Percentiles rank a stretch among this genome's conserved stretches.
Conservation (phyloP, 768 basidiomycete genomes). For the Rossbeevera mucosa region DNA sequence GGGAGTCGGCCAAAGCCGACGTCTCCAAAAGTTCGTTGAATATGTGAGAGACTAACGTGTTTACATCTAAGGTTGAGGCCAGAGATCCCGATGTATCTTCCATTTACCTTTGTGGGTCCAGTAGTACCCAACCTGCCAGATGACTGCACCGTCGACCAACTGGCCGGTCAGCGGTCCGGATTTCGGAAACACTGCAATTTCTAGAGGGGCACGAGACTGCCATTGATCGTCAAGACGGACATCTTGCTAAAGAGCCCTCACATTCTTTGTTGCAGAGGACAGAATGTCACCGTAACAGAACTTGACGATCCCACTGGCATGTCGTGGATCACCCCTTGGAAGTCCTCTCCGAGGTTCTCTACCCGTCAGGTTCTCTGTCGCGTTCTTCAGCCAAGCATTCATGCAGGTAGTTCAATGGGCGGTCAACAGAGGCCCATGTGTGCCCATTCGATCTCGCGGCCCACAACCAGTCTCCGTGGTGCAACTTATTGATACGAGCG, state of each 20-base stretch:
- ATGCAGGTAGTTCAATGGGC: constrained; percentile 28
- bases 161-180: constrained; percentile 1
- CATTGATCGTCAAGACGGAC: constrained; percentile 30
- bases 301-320: constrained; percentile 32
- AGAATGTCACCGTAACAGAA: constrained; percentile 29
- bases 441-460: constrained; percentile 40
- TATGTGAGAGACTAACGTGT: neutral
- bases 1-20: neutral
- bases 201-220: constrained; percentile 36
- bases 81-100: constrained; percentile 10
- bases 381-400: neutral
- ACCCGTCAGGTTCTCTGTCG: neutral
- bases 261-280: constrained; percentile 36
- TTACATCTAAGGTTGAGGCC: neutral
- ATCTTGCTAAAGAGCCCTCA: constrained; percentile 29
- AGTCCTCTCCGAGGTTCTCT: constrained; percentile 32
- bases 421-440: constrained; percentile 30
- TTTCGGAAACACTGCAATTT: constrained; percentile 34
- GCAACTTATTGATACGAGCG: constrained; percentile 40
- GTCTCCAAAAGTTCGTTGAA: neutral
- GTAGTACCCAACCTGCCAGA: constrained; percentile 23
- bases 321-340: constrained; percentile 41
- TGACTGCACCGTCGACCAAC: constrained; percentile 38
- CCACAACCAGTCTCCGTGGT: constrained; percentile 37
- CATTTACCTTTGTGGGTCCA: constrained; percentile 7